Evolutionary conservation across 2,329 filamentous ascomycete genomes (phyloP).

Genomic region (Aspergillus neoniger): DNA sequence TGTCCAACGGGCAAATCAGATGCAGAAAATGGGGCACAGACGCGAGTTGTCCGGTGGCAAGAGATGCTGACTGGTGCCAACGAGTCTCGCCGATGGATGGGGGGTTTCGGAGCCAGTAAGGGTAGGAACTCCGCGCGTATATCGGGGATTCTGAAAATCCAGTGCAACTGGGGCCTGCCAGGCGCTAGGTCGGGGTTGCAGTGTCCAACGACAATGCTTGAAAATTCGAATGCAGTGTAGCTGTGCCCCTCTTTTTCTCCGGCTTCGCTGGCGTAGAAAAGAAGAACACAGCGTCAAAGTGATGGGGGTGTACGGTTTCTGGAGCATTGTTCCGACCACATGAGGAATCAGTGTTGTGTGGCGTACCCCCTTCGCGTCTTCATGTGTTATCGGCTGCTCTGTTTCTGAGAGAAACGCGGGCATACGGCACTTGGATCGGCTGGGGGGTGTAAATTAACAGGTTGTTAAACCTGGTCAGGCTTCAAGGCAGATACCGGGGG

Average conservation of each 20-base stretch:
- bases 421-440: constrained; percentile 5
- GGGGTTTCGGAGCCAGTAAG: background rate
- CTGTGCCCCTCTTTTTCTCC: background rate
- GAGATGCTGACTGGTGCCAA: constrained; percentile 16
- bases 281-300: background rate
- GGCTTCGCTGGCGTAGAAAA: background rate
- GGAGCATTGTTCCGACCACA: background rate
- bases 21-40: constrained; percentile 14
- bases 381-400: constrained; percentile 1
- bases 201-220: constrained; percentile 1
- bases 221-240: background rate
- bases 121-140: constrained; percentile 9
- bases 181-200: constrained; percentile 1
- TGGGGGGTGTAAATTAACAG: background rate
- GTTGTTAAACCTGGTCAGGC: background rate
- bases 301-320: background rate
- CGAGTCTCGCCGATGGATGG: constrained; percentile 8
- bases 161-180: background rate
- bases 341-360: constrained; percentile 4
- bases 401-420: background rate
- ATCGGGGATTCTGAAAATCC: constrained; percentile 9
- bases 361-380: background rate
- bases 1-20: constrained; percentile 17
- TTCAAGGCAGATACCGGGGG: background rate
- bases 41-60: constrained; percentile 11